Conservation (phyloP, 345 rosid genomes). For the Aquilaria malaccensis region DNA sequence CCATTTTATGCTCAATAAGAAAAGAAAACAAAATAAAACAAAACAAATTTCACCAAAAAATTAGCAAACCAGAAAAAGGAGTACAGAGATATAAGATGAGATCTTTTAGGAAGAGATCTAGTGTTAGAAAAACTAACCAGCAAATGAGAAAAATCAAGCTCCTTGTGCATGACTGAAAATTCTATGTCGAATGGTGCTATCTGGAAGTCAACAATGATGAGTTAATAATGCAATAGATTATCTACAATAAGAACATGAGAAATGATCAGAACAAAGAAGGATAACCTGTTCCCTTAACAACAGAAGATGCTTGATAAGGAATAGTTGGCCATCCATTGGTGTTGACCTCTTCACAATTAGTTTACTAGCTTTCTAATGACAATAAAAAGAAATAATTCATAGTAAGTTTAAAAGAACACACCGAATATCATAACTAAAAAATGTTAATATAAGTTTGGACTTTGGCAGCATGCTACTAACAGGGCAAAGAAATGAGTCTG, state of each 20-base stretch:
- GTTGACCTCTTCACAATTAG: slow-evolving; percentile 70
- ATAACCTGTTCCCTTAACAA: slow-evolving; percentile 92
- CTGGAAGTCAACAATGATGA: slow-evolving; percentile 31
- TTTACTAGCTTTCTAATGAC: slow-evolving; percentile 83
- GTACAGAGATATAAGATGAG: background rate
- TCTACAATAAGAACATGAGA: slow-evolving; percentile 10
- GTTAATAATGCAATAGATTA: slow-evolving; percentile 9
- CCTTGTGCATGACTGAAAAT: slow-evolving; percentile 92
- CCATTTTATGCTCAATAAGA: background rate
- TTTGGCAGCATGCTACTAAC: slow-evolving; percentile 1
- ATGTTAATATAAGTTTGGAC: too few species aligned
- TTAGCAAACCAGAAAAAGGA: slow-evolving; percentile 4
- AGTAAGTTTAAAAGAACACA: slow-evolving; percentile 7
- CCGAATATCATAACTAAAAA: background rate
- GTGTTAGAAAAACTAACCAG: slow-evolving; percentile 59
- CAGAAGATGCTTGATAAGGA: slow-evolving; percentile 88
- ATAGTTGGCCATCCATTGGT: slow-evolving; percentile 91
- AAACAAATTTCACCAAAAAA: background rate
- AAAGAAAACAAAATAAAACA: background rate
- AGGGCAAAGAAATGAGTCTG: background rate
- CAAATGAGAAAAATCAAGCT: slow-evolving; percentile 94
- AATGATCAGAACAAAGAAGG: slow-evolving; percentile 13
- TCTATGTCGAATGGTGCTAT: slow-evolving; percentile 97
- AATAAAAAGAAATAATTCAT: slow-evolving; percentile 9
- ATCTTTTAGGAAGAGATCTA: background rate